Conservation (phyloP, 371 early-diverging fungal species). For the Dinochytrium kinnereticum region DNA sequence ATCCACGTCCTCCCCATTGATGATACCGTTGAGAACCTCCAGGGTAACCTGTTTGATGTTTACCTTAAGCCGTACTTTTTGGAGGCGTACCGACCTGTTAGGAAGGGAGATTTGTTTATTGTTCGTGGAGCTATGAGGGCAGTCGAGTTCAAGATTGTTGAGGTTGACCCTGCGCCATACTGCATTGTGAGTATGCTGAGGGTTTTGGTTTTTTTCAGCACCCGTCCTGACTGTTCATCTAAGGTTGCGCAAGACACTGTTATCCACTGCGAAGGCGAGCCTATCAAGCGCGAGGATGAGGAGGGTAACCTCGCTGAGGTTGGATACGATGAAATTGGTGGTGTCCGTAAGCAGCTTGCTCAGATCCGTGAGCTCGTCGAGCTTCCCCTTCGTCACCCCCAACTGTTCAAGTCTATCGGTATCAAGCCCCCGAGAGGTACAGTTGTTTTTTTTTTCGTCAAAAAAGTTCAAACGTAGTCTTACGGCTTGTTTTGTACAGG, state of each 20-base stretch:
- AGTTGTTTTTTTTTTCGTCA: no score
- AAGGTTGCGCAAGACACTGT: conserved; percentile 95
- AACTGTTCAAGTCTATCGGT: conserved; percentile 97
- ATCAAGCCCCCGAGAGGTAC: conserved; percentile 97
- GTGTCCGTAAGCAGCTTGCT: conserved; percentile 98
- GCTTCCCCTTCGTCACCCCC: conserved; percentile 98
- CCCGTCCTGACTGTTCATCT: conserved; percentile 10
- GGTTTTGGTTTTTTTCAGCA: not conserved
- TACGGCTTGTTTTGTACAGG: no score
- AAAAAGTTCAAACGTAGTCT: no score
- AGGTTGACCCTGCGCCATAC: conserved; percentile 93
- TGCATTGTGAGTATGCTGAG: conserved; percentile 82
- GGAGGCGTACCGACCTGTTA: conserved; percentile 95
- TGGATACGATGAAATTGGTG: conserved; percentile 99
- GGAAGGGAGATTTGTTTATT: conserved; percentile 93
- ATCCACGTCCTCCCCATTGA: conserved; percentile 98
- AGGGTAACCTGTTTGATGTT: conserved; percentile 97
- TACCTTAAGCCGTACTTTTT: conserved; percentile 98
- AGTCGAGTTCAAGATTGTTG: conserved; percentile 99
- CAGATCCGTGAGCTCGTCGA: conserved; percentile 99
- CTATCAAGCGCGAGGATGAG: conserved; percentile 98
- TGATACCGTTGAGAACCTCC: conserved; percentile 97
- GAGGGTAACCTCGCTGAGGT: conserved; percentile 93
- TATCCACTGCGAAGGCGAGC: conserved; percentile 98
- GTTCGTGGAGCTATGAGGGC: conserved; percentile 98